A percentile compares a stretch with the other conserved stretches of the same genome.
Conservation (phyloP, 1,139 yeast species). For the Chernovozyma aurita region DNA sequence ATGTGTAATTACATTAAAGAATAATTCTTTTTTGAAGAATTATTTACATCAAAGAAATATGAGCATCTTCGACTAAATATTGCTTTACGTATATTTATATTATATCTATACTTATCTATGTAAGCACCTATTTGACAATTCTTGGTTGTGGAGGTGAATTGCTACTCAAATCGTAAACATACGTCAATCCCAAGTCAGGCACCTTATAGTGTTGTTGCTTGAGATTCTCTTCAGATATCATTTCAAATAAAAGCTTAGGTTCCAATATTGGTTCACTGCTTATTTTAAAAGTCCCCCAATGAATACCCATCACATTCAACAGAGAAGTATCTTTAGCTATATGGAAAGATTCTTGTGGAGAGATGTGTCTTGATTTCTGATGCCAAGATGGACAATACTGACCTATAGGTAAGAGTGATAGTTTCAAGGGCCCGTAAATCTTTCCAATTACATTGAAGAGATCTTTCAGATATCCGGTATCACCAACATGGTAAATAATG, state of each 20-base stretch:
- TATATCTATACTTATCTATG: neutral
- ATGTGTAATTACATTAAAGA: no score
- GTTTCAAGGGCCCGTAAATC: constrained; percentile 56
- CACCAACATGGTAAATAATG: constrained; percentile 86
- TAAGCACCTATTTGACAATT: neutral
- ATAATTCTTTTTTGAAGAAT: no score
- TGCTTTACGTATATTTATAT: no score
- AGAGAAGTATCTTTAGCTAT: constrained; percentile 64
- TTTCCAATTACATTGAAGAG: constrained; percentile 62
- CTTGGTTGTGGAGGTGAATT: constrained; percentile 2
- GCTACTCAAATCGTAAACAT: constrained; percentile 28
- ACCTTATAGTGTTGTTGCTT: constrained; percentile 21
- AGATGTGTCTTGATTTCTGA: constrained; percentile 81
- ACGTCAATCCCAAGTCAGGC: constrained; percentile 43
- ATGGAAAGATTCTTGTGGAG: constrained; percentile 70
- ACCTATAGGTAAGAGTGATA: constrained; percentile 87
- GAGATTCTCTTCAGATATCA: constrained; percentile 18
- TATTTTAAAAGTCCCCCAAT: constrained; percentile 92
- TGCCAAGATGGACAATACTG: constrained; percentile 97
- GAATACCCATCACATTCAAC: constrained; percentile 73
- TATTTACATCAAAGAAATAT: no score
- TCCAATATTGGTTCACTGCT: constrained; percentile 86
- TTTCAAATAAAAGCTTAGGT: constrained; percentile 49
- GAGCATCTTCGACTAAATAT: no score
- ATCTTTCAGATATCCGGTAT: constrained; percentile 80